Evolutionary conservation across 257 asterid species (phyloP).

Genomic region (Forsythia suspensa): DNA sequence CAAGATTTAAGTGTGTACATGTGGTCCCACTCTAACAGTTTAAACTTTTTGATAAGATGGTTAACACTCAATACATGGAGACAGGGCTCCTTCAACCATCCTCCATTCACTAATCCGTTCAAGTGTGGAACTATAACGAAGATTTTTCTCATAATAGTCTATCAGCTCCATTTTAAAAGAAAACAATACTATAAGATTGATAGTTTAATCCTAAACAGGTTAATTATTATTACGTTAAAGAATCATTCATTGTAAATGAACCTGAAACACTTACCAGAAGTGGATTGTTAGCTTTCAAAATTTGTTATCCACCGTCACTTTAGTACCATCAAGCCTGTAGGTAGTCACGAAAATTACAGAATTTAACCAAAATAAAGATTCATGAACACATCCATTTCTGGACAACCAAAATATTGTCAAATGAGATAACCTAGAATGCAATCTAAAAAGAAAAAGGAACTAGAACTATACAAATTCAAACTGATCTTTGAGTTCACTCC

Average conservation of each 20-base stretch:
- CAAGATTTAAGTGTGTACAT: neutral
- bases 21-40: no score
- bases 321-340: constrained; percentile 84
- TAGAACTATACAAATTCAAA: neutral
- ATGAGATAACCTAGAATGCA: neutral
- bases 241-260: neutral
- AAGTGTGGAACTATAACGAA: constrained; percentile 56
- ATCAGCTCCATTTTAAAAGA: constrained; percentile 63
- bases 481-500: no score
- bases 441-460: neutral
- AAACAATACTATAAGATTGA: neutral
- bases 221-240: neutral
- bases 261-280: constrained; percentile 50
- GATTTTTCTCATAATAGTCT: constrained; percentile 73
- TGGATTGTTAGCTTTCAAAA: constrained; percentile 82
- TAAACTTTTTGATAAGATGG: no score
- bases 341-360: constrained; percentile 21
- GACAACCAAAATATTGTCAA: neutral
- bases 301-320: constrained; percentile 77
- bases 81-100: neutral
- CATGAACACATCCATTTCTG: neutral
- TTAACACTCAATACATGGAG: no score
- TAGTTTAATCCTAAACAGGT: neutral
- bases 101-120: constrained; percentile 24
- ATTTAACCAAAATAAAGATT: constrained; percentile 10